Conservation (phyloP, 2,329 filamentous ascomycete species). For the Colletotrichum agaves region DNA sequence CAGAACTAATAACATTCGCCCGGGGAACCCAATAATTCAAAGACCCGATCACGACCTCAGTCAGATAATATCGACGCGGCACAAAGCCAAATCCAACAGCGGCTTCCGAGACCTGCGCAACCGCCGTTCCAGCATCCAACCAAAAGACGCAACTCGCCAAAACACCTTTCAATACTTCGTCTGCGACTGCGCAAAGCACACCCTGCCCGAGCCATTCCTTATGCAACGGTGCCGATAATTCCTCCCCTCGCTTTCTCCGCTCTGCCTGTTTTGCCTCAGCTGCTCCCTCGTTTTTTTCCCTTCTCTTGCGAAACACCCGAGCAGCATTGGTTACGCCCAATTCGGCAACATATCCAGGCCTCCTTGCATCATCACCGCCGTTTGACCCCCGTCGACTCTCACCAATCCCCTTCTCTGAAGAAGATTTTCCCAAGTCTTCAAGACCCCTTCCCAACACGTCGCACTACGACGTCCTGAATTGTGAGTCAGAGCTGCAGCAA, state of each 20-base stretch:
- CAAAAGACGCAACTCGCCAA: background rate
- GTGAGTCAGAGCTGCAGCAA: constrained; percentile 40
- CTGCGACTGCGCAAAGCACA: constrained; percentile 27
- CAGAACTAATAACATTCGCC: constrained; percentile 5
- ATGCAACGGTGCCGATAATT: constrained; percentile 41
- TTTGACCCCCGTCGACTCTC: constrained; percentile 37
- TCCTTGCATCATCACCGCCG: constrained; percentile 40
- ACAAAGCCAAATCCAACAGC: constrained; percentile 25
- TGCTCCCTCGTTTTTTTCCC: constrained; percentile 26
- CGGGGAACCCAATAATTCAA: constrained; percentile 19
- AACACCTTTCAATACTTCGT: constrained; percentile 6
- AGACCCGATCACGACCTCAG: constrained; percentile 31
- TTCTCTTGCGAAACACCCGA: constrained; percentile 44
- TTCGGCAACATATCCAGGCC: constrained; percentile 45
- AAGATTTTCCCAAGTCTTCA: constrained; percentile 27
- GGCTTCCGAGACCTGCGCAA: constrained; percentile 39
- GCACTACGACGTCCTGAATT: constrained; percentile 34
- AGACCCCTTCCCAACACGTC: constrained; percentile 32
- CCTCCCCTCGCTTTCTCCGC: constrained; percentile 41
- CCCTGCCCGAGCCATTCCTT: constrained; percentile 25
- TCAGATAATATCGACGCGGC: constrained; percentile 32
- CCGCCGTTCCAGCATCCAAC: constrained; percentile 30
- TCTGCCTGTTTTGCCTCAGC: constrained; percentile 42
- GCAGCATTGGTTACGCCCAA: constrained; percentile 50
- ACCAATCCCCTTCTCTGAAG: constrained; percentile 34